phyloP scores from a whole-genome alignment of 2,329 filamentous ascomycete species.

The Colletotrichum abscissum region DNA sequence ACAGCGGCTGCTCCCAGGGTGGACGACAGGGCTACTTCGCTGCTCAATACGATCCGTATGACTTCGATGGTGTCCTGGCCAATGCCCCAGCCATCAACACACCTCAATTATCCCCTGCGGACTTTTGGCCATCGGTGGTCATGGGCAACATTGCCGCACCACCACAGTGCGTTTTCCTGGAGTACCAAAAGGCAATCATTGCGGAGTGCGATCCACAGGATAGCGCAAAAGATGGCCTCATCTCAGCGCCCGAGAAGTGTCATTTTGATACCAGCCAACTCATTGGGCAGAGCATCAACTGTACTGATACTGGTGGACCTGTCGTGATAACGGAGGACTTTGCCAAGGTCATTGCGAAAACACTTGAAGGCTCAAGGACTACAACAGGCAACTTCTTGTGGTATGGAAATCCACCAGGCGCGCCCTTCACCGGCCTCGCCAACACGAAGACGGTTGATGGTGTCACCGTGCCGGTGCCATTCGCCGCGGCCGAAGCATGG shows the following conservation, averaged over 20 bases:
- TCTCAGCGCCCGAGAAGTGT: constrained; percentile 19
- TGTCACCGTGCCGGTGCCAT: background rate
- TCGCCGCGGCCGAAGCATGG: background rate
- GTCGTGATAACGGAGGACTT: background rate
- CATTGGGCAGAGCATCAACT: background rate
- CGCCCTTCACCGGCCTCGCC: constrained; percentile 9
- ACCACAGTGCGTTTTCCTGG: constrained; percentile 12
- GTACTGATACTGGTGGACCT: background rate
- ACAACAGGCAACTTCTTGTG: background rate
- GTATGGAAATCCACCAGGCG: constrained; percentile 17
- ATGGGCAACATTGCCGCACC: constrained; percentile 23
- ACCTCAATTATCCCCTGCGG: background rate
- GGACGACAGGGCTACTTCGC: constrained; percentile 68
- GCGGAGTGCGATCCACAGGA: constrained; percentile 8
- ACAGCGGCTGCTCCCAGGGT: constrained; percentile 68
- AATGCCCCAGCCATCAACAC: constrained; percentile 53
- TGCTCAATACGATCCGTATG: constrained; percentile 62
- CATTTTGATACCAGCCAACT: background rate
- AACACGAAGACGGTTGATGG: constrained; percentile 3
- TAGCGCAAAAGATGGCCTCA: constrained; percentile 14
- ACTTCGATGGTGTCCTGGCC: constrained; percentile 68
- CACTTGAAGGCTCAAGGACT: background rate
- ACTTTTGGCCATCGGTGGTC: constrained; percentile 21
- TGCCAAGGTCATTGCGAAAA: constrained; percentile 5
- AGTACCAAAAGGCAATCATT: constrained; percentile 11